Evolutionary conservation across 2,329 filamentous ascomycete genomes (phyloP).

Genomic region (Fusarium anthophilum): DNA sequence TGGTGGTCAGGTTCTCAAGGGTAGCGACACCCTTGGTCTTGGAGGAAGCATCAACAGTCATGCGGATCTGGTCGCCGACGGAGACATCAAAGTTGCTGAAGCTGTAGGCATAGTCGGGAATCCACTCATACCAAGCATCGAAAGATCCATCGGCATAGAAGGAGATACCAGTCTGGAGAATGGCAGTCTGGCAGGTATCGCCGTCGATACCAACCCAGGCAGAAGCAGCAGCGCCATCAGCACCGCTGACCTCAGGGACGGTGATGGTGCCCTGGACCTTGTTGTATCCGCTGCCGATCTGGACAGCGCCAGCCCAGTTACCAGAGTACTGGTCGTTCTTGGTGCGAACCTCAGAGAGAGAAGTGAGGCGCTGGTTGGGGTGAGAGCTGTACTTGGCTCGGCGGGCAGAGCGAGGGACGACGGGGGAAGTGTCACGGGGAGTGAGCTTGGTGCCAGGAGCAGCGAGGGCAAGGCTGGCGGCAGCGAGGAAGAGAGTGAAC

Average conservation of each 20-base stretch:
- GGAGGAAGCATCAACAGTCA: conserved; percentile 28
- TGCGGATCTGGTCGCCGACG: conserved; percentile 45
- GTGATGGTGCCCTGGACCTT: conserved; percentile 15
- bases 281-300: conserved; percentile 3
- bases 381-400: conserved; percentile 1
- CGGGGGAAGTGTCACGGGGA: conserved; percentile 1
- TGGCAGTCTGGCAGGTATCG: conserved; percentile 52
- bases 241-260: conserved; percentile 2
- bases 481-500: conserved; percentile 8
- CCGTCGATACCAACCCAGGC: conserved; percentile 59
- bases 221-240: not conserved
- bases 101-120: conserved; percentile 53
- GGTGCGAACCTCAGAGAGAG: not conserved
- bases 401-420: conserved; percentile 4
- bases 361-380: not conserved
- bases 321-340: conserved; percentile 8
- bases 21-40: conserved; percentile 30
- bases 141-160: conserved; percentile 50
- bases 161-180: conserved; percentile 55
- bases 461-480: not conserved
- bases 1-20: conserved; percentile 60
- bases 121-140: conserved; percentile 59
- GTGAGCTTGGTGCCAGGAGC: conserved; percentile 8
- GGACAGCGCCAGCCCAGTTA: conserved; percentile 3
- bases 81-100: conserved; percentile 48